Base-by-base conservation (phyloP, 306 rosid genomes). In the Dalbergia cochinchinensis region DNA sequence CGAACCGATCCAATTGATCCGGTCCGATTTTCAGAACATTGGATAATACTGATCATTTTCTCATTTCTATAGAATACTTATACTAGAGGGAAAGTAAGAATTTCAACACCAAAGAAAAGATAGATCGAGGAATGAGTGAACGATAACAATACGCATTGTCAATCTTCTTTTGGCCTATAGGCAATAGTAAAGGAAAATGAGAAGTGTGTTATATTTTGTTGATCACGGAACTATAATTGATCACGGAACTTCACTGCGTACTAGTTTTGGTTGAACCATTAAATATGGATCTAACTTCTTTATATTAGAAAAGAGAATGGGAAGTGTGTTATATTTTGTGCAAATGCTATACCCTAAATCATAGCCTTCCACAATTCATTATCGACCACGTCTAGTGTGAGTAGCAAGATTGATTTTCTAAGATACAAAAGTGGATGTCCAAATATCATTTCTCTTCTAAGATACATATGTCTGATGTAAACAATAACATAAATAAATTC, bases 101-200 rank as follows among this genome's bases (percentile, higher is more conserved):
- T 47, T 31, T 15, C 59, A 0, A 58, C 61, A 15, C 3, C 62
- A 13, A 12, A 22, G 34, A 11, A 68, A 45, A 47, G 63, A 55
- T 18, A 9, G 64, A 31, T 15, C 0, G 60, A 14, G 37, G 68
- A 44, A 72, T 26, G 51, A 65, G 47, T 73, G 79, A 67, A 81
- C 13, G 22, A 35, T 77, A 7, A 5, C 13, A 74, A 58, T 9
- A 20, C 41, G 19, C 50, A 55, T 65, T 54, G 42, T 65, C 34
- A 41, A 55, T 42, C 48, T 14, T 45, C 35, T 59, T 81, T 11
- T n/a, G 60, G 31, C 7, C 39, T 69, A 51, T 18, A 6, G 60
- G n/a, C 26, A 54, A 53, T 12, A 55, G 20, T 64, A 8, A 59
- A 19, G 45, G 8, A 31, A 20, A n/a, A n/a, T n/a, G n/a, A n/a